These are phyloP conservation scores for Aspergillus incahuasiensis DNA, from an alignment of 495 filamentous ascomycete species.

Conservation along the genomic window DNA sequence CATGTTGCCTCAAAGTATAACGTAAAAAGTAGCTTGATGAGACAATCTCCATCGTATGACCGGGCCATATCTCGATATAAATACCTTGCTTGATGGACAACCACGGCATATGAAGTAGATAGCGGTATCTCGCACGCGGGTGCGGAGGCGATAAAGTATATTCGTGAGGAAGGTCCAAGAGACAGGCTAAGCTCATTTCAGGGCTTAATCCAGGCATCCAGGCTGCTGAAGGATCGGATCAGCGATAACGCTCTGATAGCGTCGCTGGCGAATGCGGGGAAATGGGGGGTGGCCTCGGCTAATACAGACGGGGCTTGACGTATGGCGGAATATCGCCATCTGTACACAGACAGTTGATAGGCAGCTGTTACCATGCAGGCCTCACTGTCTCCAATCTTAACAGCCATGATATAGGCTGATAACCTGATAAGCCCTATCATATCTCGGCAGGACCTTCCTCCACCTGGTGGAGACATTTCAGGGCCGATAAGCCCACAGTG, in stretches of 20 bases:
- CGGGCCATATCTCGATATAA: not conserved
- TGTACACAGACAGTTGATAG: no score
- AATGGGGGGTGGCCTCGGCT: not conserved
- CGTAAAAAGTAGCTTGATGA: not conserved
- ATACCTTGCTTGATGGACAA: not conserved
- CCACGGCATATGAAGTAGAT: no score
- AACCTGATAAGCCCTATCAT: not conserved
- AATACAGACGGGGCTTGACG: not conserved
- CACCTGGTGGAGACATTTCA: not conserved
- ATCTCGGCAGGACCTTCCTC: not conserved
- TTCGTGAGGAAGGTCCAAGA: constrained; percentile 28
- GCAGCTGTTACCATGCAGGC: no score
- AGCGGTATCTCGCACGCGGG: not conserved
- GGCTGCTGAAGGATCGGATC: not conserved
- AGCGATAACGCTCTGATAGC: not conserved
- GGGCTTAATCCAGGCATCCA: not conserved
- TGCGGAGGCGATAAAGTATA: constrained; percentile 4
- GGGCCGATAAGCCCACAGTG: not conserved
- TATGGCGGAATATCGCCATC: not conserved
- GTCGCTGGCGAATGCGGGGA: not conserved
- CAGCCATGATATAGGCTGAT: not conserved
- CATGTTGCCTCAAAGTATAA: constrained; percentile 14
- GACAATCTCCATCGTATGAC: not conserved
- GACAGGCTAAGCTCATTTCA: constrained; percentile 8
- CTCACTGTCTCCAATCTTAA: not conserved